Conservation (phyloP, 2,329 filamentous ascomycete genomes). For the Arthrobotrys pseudoclavata region DNA sequence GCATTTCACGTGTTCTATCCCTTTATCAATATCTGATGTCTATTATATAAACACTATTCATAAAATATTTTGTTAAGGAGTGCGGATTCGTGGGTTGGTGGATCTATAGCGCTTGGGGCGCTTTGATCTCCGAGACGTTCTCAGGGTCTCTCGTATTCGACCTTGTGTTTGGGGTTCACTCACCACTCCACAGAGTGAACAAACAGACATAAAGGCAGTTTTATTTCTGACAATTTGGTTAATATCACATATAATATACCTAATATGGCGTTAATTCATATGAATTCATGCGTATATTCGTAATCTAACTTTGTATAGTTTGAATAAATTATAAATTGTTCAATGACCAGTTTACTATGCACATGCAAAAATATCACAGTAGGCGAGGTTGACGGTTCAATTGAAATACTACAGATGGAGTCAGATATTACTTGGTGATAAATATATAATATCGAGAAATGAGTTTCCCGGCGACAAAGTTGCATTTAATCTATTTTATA, state of each 20-base stretch:
- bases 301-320: constrained; percentile 10
- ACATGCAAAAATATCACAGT: neutral
- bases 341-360: neutral
- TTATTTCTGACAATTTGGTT: neutral
- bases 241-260: constrained; percentile 14
- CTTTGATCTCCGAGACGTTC: constrained; percentile 16
- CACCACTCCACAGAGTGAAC: neutral
- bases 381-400: neutral
- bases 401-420: neutral
- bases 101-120: constrained; percentile 4
- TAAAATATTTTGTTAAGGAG: neutral
- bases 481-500: constrained; percentile 12
- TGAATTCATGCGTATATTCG: constrained; percentile 5
- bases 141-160: neutral
- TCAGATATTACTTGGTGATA: neutral
- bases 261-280: constrained; percentile 11
- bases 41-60: constrained; percentile 18
- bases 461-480: neutral
- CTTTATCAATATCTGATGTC: constrained; percentile 3
- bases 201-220: neutral
- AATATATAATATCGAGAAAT: constrained; percentile 7
- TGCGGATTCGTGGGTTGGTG: neutral
- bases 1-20: constrained; percentile 18
- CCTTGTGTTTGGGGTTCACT: neutral
- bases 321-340: neutral